A percentile compares a stretch with the other conserved stretches of the same genome.
phyloP scores from a whole-genome alignment of 805 yeast genomes.

The Vanderwaltozyma polyspora region DNA sequence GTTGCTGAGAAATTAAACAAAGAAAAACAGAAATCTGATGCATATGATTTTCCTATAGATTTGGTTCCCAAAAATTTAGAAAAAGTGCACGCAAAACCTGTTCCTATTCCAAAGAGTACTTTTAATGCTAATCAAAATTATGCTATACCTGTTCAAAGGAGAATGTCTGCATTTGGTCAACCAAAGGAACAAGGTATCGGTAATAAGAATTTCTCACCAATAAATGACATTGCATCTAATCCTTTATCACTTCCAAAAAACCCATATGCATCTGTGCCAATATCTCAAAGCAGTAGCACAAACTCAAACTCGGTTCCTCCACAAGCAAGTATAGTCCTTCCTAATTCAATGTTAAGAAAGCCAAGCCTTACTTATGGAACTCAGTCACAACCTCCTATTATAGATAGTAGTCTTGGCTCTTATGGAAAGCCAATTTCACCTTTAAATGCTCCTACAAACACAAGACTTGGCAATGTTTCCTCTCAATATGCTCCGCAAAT shows the following conservation, averaged over 20 bases:
- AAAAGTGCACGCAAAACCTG: slow-evolving; percentile 30
- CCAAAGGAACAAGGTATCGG: too few species aligned
- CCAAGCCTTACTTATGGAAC: too few species aligned
- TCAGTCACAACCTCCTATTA: too few species aligned
- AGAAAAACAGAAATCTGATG: slow-evolving; percentile 57
- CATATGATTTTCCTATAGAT: slow-evolving; percentile 61
- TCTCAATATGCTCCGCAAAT: neutral
- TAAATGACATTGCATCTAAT: neutral
- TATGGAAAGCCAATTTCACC: too few species aligned
- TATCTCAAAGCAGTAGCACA: too few species aligned
- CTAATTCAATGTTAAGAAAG: too few species aligned
- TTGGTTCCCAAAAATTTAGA: slow-evolving; percentile 32
- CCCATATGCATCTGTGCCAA: neutral
- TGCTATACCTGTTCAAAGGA: neutral
- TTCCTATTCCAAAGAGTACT: neutral
- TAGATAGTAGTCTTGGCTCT: too few species aligned
- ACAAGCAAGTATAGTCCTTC: too few species aligned
- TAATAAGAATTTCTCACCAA: too few species aligned
- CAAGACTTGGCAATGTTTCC: too few species aligned
- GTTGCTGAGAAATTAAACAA: slow-evolving; percentile 29
- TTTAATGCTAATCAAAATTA: neutral
- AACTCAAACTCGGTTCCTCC: too few species aligned
- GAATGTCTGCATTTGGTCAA: neutral
- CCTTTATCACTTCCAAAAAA: neutral
- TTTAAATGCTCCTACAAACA: too few species aligned